Base-by-base conservation (phyloP, 192 early-diverging fungal genomes). In the Lunasporangiospora selenospora region DNA sequence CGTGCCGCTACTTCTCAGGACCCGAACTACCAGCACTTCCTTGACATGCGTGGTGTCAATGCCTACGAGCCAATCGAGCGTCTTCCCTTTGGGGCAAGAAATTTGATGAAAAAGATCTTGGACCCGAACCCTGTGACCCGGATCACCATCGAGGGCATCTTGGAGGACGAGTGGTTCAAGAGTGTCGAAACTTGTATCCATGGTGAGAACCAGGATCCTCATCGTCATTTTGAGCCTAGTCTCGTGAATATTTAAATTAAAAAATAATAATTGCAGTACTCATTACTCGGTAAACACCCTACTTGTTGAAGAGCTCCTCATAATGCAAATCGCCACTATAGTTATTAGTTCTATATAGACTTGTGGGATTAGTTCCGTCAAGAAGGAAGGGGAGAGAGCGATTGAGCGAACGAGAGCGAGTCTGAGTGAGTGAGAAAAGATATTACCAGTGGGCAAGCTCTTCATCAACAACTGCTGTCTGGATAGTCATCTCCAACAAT, bases 91-190 rank as follows among this genome's bases (percentile, higher is more conserved):
- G 85, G 83, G 13, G 81, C 87, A n/a, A 71, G 87, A 16, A 83
- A 84, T 24, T 75, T 94, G 38, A 83, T 98, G 81, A 88, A 91
- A 66, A 62, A 77, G 33, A 93, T 97, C 73, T 62, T 97, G 19
- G 87, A 93, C 44, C 95, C 95, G 6, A 86, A 93, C 50, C 82
- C 90, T 6, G 77, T 77, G 37, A 87, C 78, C 29, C 80, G 95
- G 11, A 83, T 88, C 16, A 87, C 83, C 18, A 88, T 94, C 42
- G 81, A 89, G 31, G 77, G 84, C 48, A 83, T 94, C 6, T 58
- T 93, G 33, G 82, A 84, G 36, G 86, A 88, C 53, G 80, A 90
- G n/a, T 93, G 94, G 88, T 80, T 97, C 75, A 69, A 90, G 67
- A 80, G 47, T 37, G 85, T 94, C 9, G 71, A 79, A 37, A 82